Evolutionary conservation across 495 filamentous ascomycete genomes (phyloP).

Genomic region (Melanomma pulvis-pyrius): DNA sequence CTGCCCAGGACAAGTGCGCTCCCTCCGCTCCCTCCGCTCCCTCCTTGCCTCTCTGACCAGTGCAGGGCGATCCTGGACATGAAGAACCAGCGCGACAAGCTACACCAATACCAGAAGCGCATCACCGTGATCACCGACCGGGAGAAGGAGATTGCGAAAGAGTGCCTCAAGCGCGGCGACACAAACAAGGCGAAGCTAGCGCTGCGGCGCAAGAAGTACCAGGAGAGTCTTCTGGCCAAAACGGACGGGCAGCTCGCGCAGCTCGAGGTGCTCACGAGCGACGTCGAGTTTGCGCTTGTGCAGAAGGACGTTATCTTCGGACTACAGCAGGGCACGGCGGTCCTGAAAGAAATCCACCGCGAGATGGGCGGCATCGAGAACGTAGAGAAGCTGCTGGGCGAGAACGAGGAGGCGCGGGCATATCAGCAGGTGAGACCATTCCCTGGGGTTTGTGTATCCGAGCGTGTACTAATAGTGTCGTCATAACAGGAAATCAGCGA

Average conservation of each 20-base stretch:
- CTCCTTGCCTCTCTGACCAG: conserved; percentile 1
- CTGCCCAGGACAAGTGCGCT: conserved; percentile 68
- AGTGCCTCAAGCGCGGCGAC: conserved; percentile 75
- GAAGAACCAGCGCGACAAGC: conserved; percentile 95
- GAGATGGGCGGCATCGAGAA: conserved; percentile 96
- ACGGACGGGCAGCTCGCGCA: conserved; percentile 90
- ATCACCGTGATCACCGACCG: conserved; percentile 80
- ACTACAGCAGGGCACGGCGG: conserved; percentile 85
- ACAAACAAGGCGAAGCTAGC: conserved; percentile 82
- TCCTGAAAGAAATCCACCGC: conserved; percentile 84
- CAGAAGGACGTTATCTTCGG: conserved; percentile 95
- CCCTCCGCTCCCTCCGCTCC: neutral
- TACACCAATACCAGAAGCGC: conserved; percentile 89
- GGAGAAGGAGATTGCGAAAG: conserved; percentile 80
- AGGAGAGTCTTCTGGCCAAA: conserved; percentile 84
- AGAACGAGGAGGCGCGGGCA: conserved; percentile 81
- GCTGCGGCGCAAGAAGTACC: conserved; percentile 93
- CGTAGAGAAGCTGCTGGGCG: conserved; percentile 91
- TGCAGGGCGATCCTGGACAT: conserved; percentile 90
- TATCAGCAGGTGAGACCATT: conserved; percentile 74
- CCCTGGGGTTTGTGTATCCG: neutral
- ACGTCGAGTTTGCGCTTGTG: conserved; percentile 90
- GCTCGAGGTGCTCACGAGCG: conserved; percentile 77
- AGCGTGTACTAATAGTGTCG: neutral
- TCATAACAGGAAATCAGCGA: conserved; percentile 76